A percentile compares a stretch with the other conserved stretches of the same genome.
Conservation (phyloP, 441 rosid genomes). For the Brassica balearica region DNA sequence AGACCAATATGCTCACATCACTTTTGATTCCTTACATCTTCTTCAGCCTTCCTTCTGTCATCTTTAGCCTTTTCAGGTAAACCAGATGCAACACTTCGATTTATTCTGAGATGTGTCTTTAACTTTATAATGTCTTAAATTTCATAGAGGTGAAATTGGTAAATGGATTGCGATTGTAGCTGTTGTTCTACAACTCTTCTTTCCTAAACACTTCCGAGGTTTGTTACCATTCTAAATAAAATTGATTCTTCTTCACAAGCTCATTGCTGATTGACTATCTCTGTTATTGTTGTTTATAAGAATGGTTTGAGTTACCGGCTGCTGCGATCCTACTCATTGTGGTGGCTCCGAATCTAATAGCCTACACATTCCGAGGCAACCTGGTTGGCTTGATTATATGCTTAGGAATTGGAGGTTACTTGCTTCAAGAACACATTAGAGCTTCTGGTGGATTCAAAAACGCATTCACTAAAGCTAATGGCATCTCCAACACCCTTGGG, state of each 20-base stretch:
- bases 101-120: slow-evolving; percentile 3
- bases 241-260: neutral
- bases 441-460: slow-evolving; percentile 88
- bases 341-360: slow-evolving; percentile 73
- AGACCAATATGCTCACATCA: slow-evolving; percentile 75
- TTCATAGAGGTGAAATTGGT: slow-evolving; percentile 69
- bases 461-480: slow-evolving; percentile 72
- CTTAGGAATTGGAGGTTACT: slow-evolving; percentile 3
- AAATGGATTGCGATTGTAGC: slow-evolving; percentile 6
- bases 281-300: slow-evolving; percentile 26
- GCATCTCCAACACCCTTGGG: slow-evolving; percentile 80
- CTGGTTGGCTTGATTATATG: slow-evolving; percentile 63
- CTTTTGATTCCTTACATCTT: slow-evolving; percentile 77
- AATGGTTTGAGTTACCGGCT: slow-evolving; percentile 73
- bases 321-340: slow-evolving; percentile 45
- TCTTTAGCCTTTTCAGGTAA: slow-evolving; percentile 76
- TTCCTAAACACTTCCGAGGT: slow-evolving; percentile 62
- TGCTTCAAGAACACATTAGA: slow-evolving; percentile 59
- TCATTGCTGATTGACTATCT: neutral
- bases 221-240: slow-evolving; percentile 10
- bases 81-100: neutral
- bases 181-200: slow-evolving; percentile 1
- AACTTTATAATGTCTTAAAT: slow-evolving; percentile 14
- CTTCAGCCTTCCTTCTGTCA: slow-evolving; percentile 24
- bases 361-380: slow-evolving; percentile 55